Evolutionary conservation across 2,329 filamentous ascomycete species (phyloP).

Genomic region (Aschersonia sp.): DNA sequence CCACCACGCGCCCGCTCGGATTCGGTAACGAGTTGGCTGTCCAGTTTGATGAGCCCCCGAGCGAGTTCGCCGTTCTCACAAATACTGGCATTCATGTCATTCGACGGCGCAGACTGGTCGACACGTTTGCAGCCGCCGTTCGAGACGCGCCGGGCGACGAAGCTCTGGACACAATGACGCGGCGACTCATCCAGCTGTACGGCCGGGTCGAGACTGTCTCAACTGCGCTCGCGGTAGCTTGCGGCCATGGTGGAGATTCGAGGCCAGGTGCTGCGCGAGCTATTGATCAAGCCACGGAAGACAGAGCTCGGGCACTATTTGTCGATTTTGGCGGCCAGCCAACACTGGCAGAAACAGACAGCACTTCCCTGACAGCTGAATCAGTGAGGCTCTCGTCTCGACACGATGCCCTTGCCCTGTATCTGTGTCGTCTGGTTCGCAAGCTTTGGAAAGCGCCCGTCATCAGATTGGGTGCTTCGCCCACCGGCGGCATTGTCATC

Average conservation of each 20-base stretch:
- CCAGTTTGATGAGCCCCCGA: conserved; percentile 74
- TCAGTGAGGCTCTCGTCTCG: conserved; percentile 77
- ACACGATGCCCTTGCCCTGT: conserved; percentile 76
- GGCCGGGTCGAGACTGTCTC: conserved; percentile 81
- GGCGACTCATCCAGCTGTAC: conserved; percentile 72
- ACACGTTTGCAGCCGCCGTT: conserved; percentile 77
- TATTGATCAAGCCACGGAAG: conserved; percentile 72
- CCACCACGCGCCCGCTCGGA: conserved; percentile 51
- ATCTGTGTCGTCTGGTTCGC: conserved; percentile 75
- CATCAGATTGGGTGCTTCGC: conserved; percentile 35
- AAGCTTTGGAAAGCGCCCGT: conserved; percentile 77
- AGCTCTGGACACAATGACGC: conserved; percentile 66
- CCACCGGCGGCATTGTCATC: conserved; percentile 48
- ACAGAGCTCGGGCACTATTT: conserved; percentile 73
- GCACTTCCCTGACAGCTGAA: conserved; percentile 59
- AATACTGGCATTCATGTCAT: conserved; percentile 83
- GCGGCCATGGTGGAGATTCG: conserved; percentile 73
- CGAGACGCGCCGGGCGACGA: conserved; percentile 61
- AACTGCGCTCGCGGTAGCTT: conserved; percentile 84
- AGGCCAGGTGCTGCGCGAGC: conserved; percentile 58
- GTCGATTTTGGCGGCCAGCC: conserved; percentile 87
- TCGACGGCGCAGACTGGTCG: conserved; percentile 69
- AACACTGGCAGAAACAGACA: conserved; percentile 62
- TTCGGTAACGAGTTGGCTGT: conserved; percentile 93
- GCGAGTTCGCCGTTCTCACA: conserved; percentile 82